Conservation (phyloP, 2,329 filamentous ascomycete species). For the Epichloe elymi region DNA sequence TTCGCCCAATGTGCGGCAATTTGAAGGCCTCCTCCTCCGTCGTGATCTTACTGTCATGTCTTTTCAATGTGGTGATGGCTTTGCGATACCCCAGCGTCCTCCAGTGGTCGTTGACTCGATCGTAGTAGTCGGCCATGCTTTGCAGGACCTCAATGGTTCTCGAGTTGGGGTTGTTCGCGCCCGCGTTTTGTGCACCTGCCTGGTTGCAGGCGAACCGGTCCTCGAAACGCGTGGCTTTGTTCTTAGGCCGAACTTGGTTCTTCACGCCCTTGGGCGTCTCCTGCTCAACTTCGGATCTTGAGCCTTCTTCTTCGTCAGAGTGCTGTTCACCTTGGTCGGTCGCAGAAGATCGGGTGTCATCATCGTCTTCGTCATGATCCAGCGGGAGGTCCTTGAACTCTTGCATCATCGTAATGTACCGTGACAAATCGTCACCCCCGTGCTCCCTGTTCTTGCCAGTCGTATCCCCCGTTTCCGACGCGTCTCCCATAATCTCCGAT, state of each 20-base stretch:
- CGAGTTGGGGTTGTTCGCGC: slow-evolving; percentile 52
- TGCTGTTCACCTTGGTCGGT: slow-evolving; percentile 1
- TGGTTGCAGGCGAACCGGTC: slow-evolving; percentile 42
- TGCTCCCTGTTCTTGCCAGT: background rate
- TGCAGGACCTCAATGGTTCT: slow-evolving; percentile 65
- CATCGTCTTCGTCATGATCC: slow-evolving; percentile 35
- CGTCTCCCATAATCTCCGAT: slow-evolving; percentile 8
- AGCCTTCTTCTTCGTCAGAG: slow-evolving; percentile 1
- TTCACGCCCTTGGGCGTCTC: background rate
- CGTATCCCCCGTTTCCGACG: background rate
- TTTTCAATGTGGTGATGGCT: slow-evolving; percentile 59
- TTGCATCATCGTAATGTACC: slow-evolving; percentile 50
- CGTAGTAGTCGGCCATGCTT: slow-evolving; percentile 69
- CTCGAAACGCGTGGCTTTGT: slow-evolving; percentile 24
- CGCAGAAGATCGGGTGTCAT: slow-evolving; percentile 15
- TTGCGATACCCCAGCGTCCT: slow-evolving; percentile 63
- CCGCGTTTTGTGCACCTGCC: slow-evolving; percentile 31
- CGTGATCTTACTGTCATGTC: slow-evolving; percentile 47
- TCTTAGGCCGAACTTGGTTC: background rate
- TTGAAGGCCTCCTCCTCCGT: slow-evolving; percentile 56
- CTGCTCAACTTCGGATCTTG: background rate
- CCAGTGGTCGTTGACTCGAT: slow-evolving; percentile 63
- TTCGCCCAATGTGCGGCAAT: slow-evolving; percentile 56
- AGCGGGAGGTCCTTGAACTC: slow-evolving; percentile 46
- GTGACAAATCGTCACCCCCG: slow-evolving; percentile 42